phyloP scores from a whole-genome alignment of 148 eudicot genomes.

The Talinum fruticosum region DNA sequence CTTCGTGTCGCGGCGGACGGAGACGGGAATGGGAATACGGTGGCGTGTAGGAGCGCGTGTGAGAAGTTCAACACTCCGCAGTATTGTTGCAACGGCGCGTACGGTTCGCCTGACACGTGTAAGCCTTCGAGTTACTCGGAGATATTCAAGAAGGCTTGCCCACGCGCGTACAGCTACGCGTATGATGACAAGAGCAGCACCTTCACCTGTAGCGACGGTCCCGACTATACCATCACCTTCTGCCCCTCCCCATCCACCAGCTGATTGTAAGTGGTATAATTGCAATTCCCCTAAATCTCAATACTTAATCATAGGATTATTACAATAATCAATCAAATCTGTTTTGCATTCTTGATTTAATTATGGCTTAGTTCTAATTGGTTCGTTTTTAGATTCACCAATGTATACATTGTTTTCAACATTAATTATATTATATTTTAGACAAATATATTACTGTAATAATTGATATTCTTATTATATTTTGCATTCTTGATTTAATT shows the following conservation, averaged over 20 bases:
- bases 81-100: not conserved
- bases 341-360: too few species aligned
- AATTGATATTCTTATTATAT: too few species aligned
- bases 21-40: not conserved
- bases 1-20: not conserved
- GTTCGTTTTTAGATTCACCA: too few species aligned
- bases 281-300: too few species aligned
- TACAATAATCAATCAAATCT: too few species aligned
- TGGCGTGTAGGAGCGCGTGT: slow-evolving; percentile 3
- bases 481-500: too few species aligned
- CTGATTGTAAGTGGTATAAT: not conserved
- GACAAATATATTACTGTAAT: too few species aligned
- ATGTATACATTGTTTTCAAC: too few species aligned
- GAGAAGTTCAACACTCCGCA: not conserved
- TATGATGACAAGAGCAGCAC: slow-evolving; percentile 5
- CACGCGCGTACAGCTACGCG: slow-evolving; percentile 4
- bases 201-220: not conserved
- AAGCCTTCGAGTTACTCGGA: not conserved
- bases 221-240: slow-evolving; percentile 2
- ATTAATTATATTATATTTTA: too few species aligned
- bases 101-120: not conserved
- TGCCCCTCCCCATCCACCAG: not conserved
- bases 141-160: not conserved
- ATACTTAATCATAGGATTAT: too few species aligned
- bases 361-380: too few species aligned